Evolutionary conservation across 2,329 filamentous ascomycete species (phyloP).

Genomic region (Pyricularia sp.): DNA sequence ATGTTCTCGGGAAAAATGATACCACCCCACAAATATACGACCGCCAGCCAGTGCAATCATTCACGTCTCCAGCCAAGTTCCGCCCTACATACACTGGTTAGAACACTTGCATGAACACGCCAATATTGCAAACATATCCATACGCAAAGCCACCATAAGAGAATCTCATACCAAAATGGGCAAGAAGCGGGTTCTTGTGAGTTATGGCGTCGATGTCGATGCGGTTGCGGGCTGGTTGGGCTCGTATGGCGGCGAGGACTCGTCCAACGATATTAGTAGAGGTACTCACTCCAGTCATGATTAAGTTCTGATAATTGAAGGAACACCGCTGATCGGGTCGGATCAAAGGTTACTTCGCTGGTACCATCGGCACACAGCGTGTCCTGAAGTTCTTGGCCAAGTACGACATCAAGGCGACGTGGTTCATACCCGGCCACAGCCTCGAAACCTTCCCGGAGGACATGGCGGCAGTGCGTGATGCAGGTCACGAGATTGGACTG

Average conservation of each 20-base stretch:
- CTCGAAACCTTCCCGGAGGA: conserved; percentile 36
- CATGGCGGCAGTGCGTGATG: conserved; percentile 29
- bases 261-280: conserved; percentile 57
- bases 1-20: not conserved
- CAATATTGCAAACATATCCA: not conserved
- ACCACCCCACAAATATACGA: not conserved
- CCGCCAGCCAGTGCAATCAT: no score
- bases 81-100: not conserved
- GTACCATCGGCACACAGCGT: conserved; percentile 50
- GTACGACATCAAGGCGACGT: conserved; percentile 54
- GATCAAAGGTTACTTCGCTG: conserved; percentile 48
- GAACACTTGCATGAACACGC: not conserved
- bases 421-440: conserved; percentile 36
- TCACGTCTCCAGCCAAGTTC: not conserved
- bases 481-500: conserved; percentile 36
- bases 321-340: not conserved
- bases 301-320: not conserved
- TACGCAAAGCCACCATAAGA: not conserved
- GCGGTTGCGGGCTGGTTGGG: conserved; percentile 68
- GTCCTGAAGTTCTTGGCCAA: conserved; percentile 60
- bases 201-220: conserved; percentile 62
- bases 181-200: conserved; percentile 27
- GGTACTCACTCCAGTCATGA: conserved; percentile 25
- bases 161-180: not conserved
- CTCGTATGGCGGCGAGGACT: conserved; percentile 62